phyloP scores from a whole-genome alignment of 108 stramenopile genomes.

The Parietichytrium sp. region DNA sequence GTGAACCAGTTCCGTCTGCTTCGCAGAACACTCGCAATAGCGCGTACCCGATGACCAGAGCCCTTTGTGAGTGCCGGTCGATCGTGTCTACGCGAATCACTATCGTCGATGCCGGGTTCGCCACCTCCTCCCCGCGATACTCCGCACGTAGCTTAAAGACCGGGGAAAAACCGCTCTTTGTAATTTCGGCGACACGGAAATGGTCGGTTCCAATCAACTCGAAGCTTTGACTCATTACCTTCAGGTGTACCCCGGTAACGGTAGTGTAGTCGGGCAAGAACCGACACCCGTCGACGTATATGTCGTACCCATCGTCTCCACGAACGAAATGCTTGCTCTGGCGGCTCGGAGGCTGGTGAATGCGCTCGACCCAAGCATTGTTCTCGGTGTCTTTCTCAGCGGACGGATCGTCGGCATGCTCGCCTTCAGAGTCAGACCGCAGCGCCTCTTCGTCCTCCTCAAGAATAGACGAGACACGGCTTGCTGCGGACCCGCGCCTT shows the following conservation, averaged over 20 bases:
- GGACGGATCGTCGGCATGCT: neutral
- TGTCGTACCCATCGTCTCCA: conserved; percentile 41
- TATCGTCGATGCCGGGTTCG: conserved; percentile 3
- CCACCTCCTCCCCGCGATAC: conserved; percentile 3
- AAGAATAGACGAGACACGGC: neutral
- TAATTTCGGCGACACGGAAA: neutral
- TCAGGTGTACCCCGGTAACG: conserved; percentile 8
- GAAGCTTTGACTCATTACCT: neutral
- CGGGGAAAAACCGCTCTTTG: neutral
- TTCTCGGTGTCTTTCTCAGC: neutral
- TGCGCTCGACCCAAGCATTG: neutral
- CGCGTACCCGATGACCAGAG: conserved; percentile 18
- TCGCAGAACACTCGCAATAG: neutral
- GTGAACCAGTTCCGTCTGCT: neutral
- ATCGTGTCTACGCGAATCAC: conserved; percentile 4
- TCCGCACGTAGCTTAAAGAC: neutral
- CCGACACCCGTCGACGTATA: conserved; percentile 41
- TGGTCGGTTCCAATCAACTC: conserved; percentile 13
- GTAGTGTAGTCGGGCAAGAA: conserved; percentile 43
- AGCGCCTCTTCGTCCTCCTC: conserved; percentile 25
- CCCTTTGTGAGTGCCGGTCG: neutral
- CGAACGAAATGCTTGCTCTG: conserved; percentile 1
- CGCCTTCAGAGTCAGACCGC: neutral
- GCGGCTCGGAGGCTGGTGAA: neutral
- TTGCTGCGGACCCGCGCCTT: neutral